These are phyloP conservation scores for Didymella exigua DNA, from an alignment of 2,329 filamentous ascomycete genomes.

Conservation along the genomic window DNA sequence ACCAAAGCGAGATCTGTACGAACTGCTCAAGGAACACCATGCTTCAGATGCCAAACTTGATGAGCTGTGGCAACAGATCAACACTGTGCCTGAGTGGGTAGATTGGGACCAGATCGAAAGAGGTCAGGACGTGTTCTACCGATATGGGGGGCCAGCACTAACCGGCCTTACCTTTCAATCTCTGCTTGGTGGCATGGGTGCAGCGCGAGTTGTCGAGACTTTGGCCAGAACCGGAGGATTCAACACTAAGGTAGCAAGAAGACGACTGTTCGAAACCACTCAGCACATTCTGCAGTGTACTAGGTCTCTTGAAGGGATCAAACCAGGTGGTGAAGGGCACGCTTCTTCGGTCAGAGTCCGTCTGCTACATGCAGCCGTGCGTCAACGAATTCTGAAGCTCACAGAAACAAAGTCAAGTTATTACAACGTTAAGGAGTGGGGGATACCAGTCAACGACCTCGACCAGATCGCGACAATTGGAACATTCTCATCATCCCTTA, in stretches of 20 bases:
- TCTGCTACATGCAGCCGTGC: conserved; percentile 70
- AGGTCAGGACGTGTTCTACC: conserved; percentile 78
- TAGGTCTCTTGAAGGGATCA: conserved; percentile 65
- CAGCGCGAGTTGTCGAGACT: conserved; percentile 74
- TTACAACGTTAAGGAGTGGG: conserved; percentile 64
- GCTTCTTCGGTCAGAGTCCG: conserved; percentile 70
- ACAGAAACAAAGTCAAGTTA: conserved; percentile 63
- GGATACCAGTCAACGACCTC: conserved; percentile 75
- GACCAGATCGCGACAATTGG: conserved; percentile 74
- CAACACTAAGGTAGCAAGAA: conserved; percentile 67
- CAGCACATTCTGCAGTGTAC: conserved; percentile 78
- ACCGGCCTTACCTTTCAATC: conserved; percentile 69
- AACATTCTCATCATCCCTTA: conserved; percentile 70
- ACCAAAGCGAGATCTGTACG: conserved; percentile 65
- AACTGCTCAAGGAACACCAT: conserved; percentile 64
- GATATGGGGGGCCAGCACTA: conserved; percentile 71
- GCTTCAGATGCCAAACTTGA: conserved; percentile 61
- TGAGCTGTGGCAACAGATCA: conserved; percentile 69
- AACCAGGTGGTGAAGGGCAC: conserved; percentile 71
- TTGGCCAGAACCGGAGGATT: conserved; percentile 77
- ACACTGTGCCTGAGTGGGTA: conserved; percentile 73
- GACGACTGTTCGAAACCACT: conserved; percentile 72
- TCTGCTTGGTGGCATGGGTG: conserved; percentile 72
- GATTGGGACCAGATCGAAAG: conserved; percentile 76
- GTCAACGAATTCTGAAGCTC: conserved; percentile 67